These are phyloP conservation scores for Helicocarpus griseus DNA, from an alignment of 2,329 filamentous ascomycete species.

Conservation along the genomic window DNA sequence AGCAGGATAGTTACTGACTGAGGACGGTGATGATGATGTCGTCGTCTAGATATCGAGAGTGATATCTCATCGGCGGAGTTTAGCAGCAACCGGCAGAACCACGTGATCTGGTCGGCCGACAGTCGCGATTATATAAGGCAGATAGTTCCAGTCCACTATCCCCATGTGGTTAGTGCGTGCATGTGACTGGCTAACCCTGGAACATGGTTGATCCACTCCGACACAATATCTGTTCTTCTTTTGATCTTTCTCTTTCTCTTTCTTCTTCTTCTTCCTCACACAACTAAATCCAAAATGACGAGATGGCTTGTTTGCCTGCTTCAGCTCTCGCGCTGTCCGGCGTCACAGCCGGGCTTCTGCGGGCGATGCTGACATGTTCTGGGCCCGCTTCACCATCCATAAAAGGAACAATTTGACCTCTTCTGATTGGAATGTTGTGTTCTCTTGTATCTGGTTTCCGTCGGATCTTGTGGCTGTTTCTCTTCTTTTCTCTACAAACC, in stretches of 20 bases:
- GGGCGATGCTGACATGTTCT: conserved; percentile 54
- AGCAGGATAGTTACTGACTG: neutral
- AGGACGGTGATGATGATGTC: neutral
- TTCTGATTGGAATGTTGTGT: conserved; percentile 46
- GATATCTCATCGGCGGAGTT: neutral
- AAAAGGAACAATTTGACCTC: conserved; percentile 49
- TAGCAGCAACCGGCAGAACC: neutral
- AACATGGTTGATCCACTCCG: neutral
- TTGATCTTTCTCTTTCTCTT: conserved; percentile 7
- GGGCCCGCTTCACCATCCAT: conserved; percentile 55
- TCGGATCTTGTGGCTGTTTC: too few species aligned
- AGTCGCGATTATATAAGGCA: neutral
- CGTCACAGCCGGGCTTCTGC: conserved; percentile 42
- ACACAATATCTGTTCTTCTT: neutral
- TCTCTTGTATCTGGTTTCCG: too few species aligned
- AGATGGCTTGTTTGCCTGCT: conserved; percentile 51
- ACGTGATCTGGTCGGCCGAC: neutral
- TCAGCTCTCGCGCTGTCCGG: conserved; percentile 41
- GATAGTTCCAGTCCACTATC: neutral
- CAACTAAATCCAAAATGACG: conserved; percentile 75
- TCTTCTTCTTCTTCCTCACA: conserved; percentile 47
- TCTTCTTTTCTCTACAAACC: too few species aligned
- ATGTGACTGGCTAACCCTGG: too few species aligned
- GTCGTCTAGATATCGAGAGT: neutral
- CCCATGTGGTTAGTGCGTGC: neutral